These are phyloP conservation scores for Cyberlindnera subsufficiens DNA, from an alignment of 805 yeast genomes.

Conservation along the genomic window DNA sequence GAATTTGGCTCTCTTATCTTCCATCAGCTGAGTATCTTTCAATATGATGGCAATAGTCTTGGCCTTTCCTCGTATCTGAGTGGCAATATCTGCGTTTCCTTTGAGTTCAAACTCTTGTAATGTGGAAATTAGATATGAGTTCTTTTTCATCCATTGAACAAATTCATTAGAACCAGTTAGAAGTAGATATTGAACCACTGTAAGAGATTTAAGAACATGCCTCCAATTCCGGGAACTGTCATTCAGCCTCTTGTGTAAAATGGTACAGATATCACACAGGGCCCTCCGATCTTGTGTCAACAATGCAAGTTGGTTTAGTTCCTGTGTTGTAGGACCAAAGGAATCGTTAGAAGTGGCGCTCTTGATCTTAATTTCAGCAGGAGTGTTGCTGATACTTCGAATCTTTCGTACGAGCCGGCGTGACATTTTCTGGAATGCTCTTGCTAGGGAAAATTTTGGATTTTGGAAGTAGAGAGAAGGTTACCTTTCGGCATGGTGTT, in stretches of 20 bases:
- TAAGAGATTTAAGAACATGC: conserved; percentile 42
- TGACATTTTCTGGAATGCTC: conserved; percentile 11
- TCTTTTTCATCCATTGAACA: conserved; percentile 40
- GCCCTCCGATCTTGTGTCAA: conserved; percentile 37
- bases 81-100: conserved; percentile 22
- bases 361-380: conserved; percentile 31
- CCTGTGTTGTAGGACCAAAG: conserved; percentile 51
- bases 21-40: conserved; percentile 29
- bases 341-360: conserved; percentile 48
- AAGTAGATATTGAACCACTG: conserved; percentile 44
- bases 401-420: conserved; percentile 26
- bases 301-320: conserved; percentile 45
- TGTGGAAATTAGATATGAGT: conserved; percentile 28
- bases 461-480: no score
- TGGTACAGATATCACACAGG: conserved; percentile 32
- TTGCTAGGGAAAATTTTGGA: background rate
- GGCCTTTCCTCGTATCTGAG: conserved; percentile 34
- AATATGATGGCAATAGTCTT: conserved; percentile 26
- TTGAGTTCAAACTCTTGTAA: conserved; percentile 25
- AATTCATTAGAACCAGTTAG: conserved; percentile 51
- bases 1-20: conserved; percentile 35
- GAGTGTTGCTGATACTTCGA: conserved; percentile 23
- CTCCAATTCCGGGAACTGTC: conserved; percentile 28
- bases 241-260: conserved; percentile 35
- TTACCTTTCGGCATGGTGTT: no score